phyloP scores from a whole-genome alignment of 108 stramenopile genomes.

The Cyclotella cryptica region DNA sequence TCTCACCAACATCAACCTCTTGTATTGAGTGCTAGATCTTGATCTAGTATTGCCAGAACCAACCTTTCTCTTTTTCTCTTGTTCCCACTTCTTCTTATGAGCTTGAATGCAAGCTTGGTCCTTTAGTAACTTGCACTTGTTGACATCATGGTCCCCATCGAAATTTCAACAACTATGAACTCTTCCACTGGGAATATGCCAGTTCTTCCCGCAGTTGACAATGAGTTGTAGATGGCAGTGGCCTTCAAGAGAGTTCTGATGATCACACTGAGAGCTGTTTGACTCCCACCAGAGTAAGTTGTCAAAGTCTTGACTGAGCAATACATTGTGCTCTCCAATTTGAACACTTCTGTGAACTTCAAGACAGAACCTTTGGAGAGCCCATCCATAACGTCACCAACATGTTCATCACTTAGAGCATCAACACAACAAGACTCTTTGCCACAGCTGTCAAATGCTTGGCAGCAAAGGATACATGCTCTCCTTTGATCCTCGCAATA shows the following conservation, averaged over 20 bases:
- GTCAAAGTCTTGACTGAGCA: neutral
- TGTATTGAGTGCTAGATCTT: too few species aligned
- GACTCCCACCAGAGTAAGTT: neutral
- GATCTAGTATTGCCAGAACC: too few species aligned
- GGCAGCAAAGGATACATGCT: neutral
- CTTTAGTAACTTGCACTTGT: too few species aligned
- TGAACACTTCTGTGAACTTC: neutral
- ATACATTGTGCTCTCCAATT: neutral
- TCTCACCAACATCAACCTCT: neutral
- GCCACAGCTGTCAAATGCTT: neutral
- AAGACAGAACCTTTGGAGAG: neutral
- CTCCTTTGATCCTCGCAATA: neutral
- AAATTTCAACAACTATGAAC: too few species aligned
- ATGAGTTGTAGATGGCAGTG: too few species aligned
- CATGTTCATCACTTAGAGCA: neutral
- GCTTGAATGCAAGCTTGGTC: too few species aligned
- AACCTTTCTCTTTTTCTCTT: too few species aligned
- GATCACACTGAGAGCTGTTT: neutral
- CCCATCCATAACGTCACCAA: neutral
- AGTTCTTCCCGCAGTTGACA: too few species aligned
- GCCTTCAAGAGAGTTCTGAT: too few species aligned
- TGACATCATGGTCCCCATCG: too few species aligned
- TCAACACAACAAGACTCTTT: neutral
- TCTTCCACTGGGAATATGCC: too few species aligned
- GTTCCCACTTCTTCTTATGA: too few species aligned